Percentiles rank a stretch among this genome's conserved stretches.
phyloP scores from a whole-genome alignment of 2,329 filamentous ascomycete genomes.

The Sarocladiaceae sp. region DNA sequence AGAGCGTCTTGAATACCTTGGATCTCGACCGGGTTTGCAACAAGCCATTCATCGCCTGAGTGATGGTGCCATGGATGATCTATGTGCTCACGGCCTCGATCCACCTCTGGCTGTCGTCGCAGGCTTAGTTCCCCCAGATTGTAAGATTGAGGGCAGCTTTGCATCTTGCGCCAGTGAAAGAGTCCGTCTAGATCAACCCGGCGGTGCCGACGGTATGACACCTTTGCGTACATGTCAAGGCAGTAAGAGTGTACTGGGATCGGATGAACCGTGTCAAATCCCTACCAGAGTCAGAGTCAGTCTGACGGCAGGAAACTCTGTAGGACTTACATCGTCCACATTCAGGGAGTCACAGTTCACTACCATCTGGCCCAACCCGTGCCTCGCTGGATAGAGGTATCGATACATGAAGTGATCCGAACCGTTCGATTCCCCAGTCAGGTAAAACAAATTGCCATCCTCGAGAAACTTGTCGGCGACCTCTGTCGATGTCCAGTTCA shows the following conservation, averaged over 20 bases:
- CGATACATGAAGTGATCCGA: background rate
- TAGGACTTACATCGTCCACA: background rate
- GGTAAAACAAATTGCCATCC: background rate
- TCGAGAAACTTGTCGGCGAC: background rate
- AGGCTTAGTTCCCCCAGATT: background rate
- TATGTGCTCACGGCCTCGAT: background rate
- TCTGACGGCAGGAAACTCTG: background rate
- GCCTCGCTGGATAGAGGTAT: background rate
- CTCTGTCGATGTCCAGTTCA: background rate
- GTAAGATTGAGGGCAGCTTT: background rate
- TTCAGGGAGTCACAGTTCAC: background rate
- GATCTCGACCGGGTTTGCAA: slow-evolving; percentile 2
- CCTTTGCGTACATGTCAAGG: slow-evolving; percentile 7
- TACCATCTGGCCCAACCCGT: background rate
- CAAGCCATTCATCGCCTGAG: slow-evolving; percentile 4
- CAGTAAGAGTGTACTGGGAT: slow-evolving; percentile 1
- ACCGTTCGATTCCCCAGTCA: slow-evolving; percentile 3
- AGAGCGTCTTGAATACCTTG: background rate
- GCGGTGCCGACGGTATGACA: background rate
- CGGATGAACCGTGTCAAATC: background rate
- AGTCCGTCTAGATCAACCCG: slow-evolving; percentile 2
- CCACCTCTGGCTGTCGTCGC: background rate
- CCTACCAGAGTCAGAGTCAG: background rate
- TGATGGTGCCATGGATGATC: background rate
- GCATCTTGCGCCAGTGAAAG: background rate